Conservation (phyloP, 192 early-diverging fungal species). For the Podila horticola region DNA sequence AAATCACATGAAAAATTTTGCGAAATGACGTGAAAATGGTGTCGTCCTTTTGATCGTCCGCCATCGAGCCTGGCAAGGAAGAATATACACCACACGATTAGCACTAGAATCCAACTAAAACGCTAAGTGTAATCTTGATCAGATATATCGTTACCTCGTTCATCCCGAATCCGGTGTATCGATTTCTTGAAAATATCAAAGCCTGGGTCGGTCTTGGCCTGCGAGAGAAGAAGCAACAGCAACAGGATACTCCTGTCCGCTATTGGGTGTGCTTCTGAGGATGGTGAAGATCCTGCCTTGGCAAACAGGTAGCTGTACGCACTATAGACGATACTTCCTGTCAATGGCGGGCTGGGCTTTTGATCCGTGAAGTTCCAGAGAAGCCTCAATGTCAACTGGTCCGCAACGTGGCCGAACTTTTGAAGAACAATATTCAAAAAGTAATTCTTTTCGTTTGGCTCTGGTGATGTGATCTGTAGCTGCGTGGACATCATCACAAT, state of each 20-base stretch:
- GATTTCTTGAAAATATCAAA: conserved; percentile 54
- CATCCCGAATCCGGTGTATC: conserved; percentile 55
- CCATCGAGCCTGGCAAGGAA: conserved; percentile 35
- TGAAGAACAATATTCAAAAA: conserved; percentile 73
- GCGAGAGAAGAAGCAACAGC: conserved; percentile 63
- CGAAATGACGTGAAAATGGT: conserved; percentile 59
- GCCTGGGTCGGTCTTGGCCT: conserved; percentile 49
- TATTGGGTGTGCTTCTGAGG: conserved; percentile 63
- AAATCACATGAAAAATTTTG: conserved; percentile 60
- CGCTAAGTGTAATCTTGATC: not conserved
- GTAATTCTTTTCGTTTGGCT: conserved; percentile 60
- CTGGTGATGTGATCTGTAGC: conserved; percentile 55
- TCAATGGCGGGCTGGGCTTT: conserved; percentile 38
- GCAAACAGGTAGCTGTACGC: conserved; percentile 77
- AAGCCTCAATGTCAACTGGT: conserved; percentile 61
- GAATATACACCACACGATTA: not conserved
- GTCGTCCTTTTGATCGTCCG: conserved; percentile 39
- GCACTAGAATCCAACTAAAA: too few species aligned
- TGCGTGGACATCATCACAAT: conserved; percentile 74
- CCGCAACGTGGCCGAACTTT: conserved; percentile 70
- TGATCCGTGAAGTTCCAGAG: conserved; percentile 53
- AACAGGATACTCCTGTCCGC: conserved; percentile 71
- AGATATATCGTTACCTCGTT: conserved; percentile 43
- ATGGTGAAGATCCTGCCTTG: conserved; percentile 50
- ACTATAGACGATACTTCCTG: conserved; percentile 67